These are phyloP conservation scores for Trichophyton simii DNA, from an alignment of 2,329 filamentous ascomycete genomes.

Conservation along the genomic window DNA sequence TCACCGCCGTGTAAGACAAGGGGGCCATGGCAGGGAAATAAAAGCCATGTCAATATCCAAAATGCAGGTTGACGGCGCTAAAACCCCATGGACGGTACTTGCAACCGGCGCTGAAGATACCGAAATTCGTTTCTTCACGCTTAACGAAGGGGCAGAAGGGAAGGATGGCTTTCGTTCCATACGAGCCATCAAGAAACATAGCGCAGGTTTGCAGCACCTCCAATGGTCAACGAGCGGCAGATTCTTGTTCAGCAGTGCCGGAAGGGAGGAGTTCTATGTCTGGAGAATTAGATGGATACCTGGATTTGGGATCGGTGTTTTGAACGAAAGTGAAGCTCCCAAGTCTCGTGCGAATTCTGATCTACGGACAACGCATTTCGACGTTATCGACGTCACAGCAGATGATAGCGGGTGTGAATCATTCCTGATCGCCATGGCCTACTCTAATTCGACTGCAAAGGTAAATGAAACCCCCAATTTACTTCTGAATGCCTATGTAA, in stretches of 20 bases:
- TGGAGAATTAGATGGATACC: conserved; percentile 56
- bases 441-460: conserved; percentile 73
- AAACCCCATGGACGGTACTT: conserved; percentile 31
- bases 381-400: conserved; percentile 35
- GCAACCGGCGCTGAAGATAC: conserved; percentile 63
- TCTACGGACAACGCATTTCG: conserved; percentile 70
- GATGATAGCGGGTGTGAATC: conserved; percentile 15
- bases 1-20: conserved; percentile 46
- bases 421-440: conserved; percentile 56
- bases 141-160: conserved; percentile 12
- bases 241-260: conserved; percentile 74
- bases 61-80: background rate
- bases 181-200: conserved; percentile 61
- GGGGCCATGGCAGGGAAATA: conserved; percentile 80
- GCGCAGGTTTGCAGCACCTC: conserved; percentile 69
- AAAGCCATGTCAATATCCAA: conserved; percentile 45
- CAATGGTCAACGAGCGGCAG: conserved; percentile 55
- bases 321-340: conserved; percentile 40
- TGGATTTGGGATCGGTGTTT: conserved; percentile 40
- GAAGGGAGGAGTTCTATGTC: conserved; percentile 76
- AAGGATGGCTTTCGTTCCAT: conserved; percentile 37
- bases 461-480: conserved; percentile 20
- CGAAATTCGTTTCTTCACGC: conserved; percentile 54
- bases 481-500: background rate
- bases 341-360: conserved; percentile 45